Conservation (phyloP, 2,329 filamentous ascomycete genomes). For the Alternaria brassicicola region DNA sequence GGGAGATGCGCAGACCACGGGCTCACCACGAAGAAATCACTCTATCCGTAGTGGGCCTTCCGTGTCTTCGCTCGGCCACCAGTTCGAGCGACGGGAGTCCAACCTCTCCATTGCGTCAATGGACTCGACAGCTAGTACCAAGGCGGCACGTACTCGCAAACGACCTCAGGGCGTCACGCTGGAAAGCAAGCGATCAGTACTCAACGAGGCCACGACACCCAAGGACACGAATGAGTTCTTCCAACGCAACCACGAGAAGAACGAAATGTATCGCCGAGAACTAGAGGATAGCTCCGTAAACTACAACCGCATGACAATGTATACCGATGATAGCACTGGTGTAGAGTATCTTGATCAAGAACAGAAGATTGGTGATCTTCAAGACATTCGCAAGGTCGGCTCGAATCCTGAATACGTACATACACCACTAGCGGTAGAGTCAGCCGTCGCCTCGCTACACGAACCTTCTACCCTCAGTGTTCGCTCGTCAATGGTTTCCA, state of each 20-base stretch:
- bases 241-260: slow-evolving; percentile 62
- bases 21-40: slow-evolving; percentile 56
- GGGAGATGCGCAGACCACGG: slow-evolving; percentile 30
- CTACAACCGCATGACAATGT: slow-evolving; percentile 56
- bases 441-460: slow-evolving; percentile 86
- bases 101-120: slow-evolving; percentile 65
- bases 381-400: slow-evolving; percentile 72
- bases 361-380: slow-evolving; percentile 62
- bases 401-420: slow-evolving; percentile 80
- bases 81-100: slow-evolving; percentile 58
- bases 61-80: slow-evolving; percentile 67
- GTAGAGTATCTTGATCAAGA: slow-evolving; percentile 58
- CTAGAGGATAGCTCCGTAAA: slow-evolving; percentile 58
- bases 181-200: slow-evolving; percentile 58
- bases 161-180: slow-evolving; percentile 60
- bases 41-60: slow-evolving; percentile 52
- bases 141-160: slow-evolving; percentile 60
- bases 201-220: slow-evolving; percentile 44
- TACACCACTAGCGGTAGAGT: slow-evolving; percentile 76
- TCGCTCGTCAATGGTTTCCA: slow-evolving; percentile 42
- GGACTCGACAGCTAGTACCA: slow-evolving; percentile 64
- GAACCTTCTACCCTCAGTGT: slow-evolving; percentile 77
- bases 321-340: slow-evolving; percentile 63
- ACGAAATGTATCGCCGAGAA: slow-evolving; percentile 61
- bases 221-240: slow-evolving; percentile 58